phyloP scores from a whole-genome alignment of 169 alveolate genomes.

The Plasmodium relictum region DNA sequence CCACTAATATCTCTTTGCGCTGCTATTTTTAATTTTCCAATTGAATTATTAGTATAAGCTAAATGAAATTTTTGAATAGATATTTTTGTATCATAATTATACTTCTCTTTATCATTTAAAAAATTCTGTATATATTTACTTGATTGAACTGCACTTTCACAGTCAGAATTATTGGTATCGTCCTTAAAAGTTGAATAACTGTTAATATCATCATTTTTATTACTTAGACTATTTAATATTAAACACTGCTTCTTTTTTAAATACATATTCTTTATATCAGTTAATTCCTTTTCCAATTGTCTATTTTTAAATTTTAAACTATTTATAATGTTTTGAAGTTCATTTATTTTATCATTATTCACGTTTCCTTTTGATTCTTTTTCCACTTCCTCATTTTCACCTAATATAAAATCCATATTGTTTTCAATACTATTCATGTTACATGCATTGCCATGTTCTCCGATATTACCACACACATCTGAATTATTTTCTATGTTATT shows the following conservation, averaged over 20 bases:
- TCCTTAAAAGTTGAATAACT: constrained; percentile 50
- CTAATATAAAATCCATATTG: constrained; percentile 24
- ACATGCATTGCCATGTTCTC: constrained; percentile 9
- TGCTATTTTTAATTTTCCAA: constrained; percentile 61
- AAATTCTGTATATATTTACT: constrained; percentile 30
- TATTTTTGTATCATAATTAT: constrained; percentile 51
- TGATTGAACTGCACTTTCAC: constrained; percentile 43
- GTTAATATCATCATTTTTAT: constrained; percentile 36
- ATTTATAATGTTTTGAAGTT: constrained; percentile 46
- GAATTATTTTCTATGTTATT: not conserved
- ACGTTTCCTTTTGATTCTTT: not conserved
- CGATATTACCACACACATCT: constrained; percentile 6
- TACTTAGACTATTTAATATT: constrained; percentile 41
- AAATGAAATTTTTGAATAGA: constrained; percentile 62
- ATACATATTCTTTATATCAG: constrained; percentile 57
- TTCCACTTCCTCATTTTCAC: constrained; percentile 38
- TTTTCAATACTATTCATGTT: constrained; percentile 15
- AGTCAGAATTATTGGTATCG: constrained; percentile 52
- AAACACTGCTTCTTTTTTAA: constrained; percentile 39
- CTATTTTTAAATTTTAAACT: constrained; percentile 53
- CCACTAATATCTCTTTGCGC: constrained; percentile 73
- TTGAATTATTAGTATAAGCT: constrained; percentile 61
- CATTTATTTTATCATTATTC: constrained; percentile 23
- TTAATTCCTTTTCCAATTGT: constrained; percentile 53
- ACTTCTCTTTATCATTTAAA: constrained; percentile 62